phyloP scores from a whole-genome alignment of 139 green algal genomes.

The Yamagishiella unicocca region DNA sequence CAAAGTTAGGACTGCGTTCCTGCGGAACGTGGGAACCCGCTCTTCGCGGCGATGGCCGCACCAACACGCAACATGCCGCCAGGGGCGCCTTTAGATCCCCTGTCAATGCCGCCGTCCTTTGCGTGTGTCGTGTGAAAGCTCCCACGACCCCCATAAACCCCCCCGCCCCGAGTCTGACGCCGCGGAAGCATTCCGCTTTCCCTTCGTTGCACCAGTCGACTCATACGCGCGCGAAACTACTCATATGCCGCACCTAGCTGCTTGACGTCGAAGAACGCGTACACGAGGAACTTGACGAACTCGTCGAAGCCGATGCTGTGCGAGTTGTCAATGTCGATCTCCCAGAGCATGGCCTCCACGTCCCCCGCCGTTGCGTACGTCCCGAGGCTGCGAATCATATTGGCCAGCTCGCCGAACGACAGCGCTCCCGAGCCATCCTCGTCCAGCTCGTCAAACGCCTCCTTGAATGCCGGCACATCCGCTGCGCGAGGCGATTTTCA shows the following conservation, averaged over 20 bases:
- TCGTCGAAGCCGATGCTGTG: slow-evolving; percentile 42
- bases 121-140: too few relatives aligned
- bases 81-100: not conserved
- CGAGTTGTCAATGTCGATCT: slow-evolving; percentile 42
- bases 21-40: too few relatives aligned
- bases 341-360: slow-evolving; percentile 51
- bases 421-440: slow-evolving; percentile 24
- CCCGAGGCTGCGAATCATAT: slow-evolving; percentile 42
- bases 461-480: not conserved
- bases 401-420: slow-evolving; percentile 44
- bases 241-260: not conserved
- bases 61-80: too few relatives aligned
- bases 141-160: too few relatives aligned
- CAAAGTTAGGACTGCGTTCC: too few relatives aligned
- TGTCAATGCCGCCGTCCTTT: not conserved
- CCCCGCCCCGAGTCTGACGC: not conserved
- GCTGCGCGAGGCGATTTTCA: not conserved
- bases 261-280: slow-evolving; percentile 35
- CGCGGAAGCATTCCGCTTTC: too few relatives aligned
- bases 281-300: slow-evolving; percentile 47
- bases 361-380: slow-evolving; percentile 47
- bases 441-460: slow-evolving; percentile 45
- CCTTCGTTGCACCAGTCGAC: not conserved
- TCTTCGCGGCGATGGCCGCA: too few relatives aligned
- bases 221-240: not conserved